Conservation (phyloP, 768 basidiomycete genomes). For the Lentinula detonsa region DNA sequence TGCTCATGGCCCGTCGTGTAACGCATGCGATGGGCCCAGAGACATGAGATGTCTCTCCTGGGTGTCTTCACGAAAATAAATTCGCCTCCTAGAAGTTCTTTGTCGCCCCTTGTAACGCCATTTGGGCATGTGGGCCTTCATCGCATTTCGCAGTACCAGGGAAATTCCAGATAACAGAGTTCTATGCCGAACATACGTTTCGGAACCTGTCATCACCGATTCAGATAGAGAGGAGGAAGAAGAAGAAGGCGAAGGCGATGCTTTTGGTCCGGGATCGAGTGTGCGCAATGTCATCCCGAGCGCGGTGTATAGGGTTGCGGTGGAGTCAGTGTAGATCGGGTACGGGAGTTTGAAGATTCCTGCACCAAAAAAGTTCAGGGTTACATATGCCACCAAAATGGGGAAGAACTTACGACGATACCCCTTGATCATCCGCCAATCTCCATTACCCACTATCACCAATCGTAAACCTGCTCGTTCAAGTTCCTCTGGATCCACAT, state of each 20-base stretch:
- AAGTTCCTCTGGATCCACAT: conserved; percentile 42
- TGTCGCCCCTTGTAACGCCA: conserved; percentile 54
- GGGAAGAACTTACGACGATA: conserved; percentile 29
- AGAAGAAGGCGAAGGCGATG: neutral
- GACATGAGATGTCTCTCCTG: conserved; percentile 43
- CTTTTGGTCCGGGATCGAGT: conserved; percentile 23
- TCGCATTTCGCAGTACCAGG: conserved; percentile 48
- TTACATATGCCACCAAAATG: too few relatives aligned
- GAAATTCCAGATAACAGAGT: conserved; percentile 41
- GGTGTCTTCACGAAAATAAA: conserved; percentile 52
- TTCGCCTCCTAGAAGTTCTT: conserved; percentile 66
- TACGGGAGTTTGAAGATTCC: conserved; percentile 60
- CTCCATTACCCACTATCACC: conserved; percentile 62
- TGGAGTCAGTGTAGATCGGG: conserved; percentile 60
- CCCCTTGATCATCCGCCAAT: conserved; percentile 55
- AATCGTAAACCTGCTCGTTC: conserved; percentile 45
- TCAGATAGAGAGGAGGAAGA: neutral
- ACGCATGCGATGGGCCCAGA: conserved; percentile 61
- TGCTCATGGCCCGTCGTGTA: conserved; percentile 52
- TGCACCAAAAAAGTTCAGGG: too few relatives aligned
- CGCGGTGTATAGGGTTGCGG: conserved; percentile 45
- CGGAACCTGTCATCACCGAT: neutral
- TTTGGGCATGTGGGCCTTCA: conserved; percentile 55
- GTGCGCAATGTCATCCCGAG: conserved; percentile 46
- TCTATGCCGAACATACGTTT: conserved; percentile 43